A percentile compares a stretch with the other conserved stretches of the same genome.
Conservation (phyloP, 441 rosid genomes). For the Euphorbia celastroides region DNA sequence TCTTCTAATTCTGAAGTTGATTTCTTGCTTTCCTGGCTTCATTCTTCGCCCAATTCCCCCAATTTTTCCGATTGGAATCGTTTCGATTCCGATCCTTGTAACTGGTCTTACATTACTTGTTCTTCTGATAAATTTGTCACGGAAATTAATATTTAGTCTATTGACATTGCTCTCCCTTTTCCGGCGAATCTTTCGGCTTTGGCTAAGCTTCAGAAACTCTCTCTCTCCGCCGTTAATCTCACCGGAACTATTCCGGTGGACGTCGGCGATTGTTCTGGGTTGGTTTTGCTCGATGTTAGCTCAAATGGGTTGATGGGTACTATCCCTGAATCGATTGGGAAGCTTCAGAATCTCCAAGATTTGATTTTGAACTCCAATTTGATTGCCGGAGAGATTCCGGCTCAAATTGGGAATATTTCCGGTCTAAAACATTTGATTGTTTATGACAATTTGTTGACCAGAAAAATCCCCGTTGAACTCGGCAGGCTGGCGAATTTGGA, state of each 20-base stretch:
- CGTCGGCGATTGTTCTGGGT: conserved; percentile 43
- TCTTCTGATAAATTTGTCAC: conserved; percentile 61
- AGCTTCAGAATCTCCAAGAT: conserved; percentile 48
- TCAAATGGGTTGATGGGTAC: conserved; percentile 56
- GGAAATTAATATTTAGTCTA: conserved; percentile 52
- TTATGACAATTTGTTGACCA: conserved; percentile 61
- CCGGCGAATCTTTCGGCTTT: conserved; percentile 54
- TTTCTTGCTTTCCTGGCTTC: conserved; percentile 66
- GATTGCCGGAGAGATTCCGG: conserved; percentile 77
- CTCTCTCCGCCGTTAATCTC: conserved; percentile 63
- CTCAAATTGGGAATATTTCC: conserved; percentile 43
- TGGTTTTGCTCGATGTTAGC: conserved; percentile 50
- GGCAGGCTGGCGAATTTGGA: conserved; percentile 54
- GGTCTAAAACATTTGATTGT: conserved; percentile 45
- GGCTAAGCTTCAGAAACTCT: conserved; percentile 40
- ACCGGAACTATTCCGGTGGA: conserved; percentile 57
- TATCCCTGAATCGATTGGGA: conserved; percentile 56
- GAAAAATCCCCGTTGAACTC: conserved; percentile 60
- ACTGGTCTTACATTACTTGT: conserved; percentile 74
- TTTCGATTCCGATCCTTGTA: conserved; percentile 58
- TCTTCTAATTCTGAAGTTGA: conserved; percentile 51
- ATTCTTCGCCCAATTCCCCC: conserved; percentile 43
- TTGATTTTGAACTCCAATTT: conserved; percentile 73
- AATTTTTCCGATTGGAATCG: conserved; percentile 60
- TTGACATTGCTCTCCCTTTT: conserved; percentile 49